phyloP scores from a whole-genome alignment of 208 protist species.

The Trypanosoma platydactyli region DNA sequence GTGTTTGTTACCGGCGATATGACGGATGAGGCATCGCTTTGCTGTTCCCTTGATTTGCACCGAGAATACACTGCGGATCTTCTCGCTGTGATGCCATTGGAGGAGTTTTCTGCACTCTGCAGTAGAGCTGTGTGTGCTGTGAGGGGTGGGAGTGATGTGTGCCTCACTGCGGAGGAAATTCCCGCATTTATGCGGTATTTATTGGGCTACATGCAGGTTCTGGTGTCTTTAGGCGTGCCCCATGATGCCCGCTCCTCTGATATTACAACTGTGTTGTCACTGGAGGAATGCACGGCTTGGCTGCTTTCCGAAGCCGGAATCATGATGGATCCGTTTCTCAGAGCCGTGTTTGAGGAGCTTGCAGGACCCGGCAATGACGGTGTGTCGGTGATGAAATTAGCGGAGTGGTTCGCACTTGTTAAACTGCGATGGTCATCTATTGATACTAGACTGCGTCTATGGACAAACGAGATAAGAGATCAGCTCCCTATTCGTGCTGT shows the following conservation, averaged over 20 bases:
- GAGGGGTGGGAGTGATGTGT: neutral
- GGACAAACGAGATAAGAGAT: neutral
- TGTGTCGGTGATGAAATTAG: neutral
- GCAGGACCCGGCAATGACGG: neutral
- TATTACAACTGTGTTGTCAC: neutral
- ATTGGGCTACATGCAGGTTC: conserved; percentile 5
- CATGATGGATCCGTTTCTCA: neutral
- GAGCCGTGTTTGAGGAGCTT: neutral
- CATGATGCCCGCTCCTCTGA: neutral
- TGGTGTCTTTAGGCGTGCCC: neutral
- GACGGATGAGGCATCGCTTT: neutral
- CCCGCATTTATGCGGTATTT: conserved; percentile 13
- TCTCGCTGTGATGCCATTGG: neutral
- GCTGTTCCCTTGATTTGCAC: neutral
- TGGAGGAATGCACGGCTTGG: conserved; percentile 1
- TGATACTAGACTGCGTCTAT: conserved; percentile 7
- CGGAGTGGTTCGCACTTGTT: conserved; percentile 1
- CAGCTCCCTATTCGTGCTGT: neutral
- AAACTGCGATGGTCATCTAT: neutral
- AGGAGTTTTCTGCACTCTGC: neutral
- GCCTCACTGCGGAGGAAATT: conserved; percentile 9
- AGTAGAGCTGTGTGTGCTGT: conserved; percentile 1
- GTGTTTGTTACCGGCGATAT: neutral
- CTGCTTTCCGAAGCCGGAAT: conserved; percentile 1
- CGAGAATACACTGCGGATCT: conserved; percentile 8